Evolutionary conservation across 2,329 filamentous ascomycete genomes (phyloP), one percentile per base, ranked within the genome.

Genomic region (Ascochyta pisi): DNA sequence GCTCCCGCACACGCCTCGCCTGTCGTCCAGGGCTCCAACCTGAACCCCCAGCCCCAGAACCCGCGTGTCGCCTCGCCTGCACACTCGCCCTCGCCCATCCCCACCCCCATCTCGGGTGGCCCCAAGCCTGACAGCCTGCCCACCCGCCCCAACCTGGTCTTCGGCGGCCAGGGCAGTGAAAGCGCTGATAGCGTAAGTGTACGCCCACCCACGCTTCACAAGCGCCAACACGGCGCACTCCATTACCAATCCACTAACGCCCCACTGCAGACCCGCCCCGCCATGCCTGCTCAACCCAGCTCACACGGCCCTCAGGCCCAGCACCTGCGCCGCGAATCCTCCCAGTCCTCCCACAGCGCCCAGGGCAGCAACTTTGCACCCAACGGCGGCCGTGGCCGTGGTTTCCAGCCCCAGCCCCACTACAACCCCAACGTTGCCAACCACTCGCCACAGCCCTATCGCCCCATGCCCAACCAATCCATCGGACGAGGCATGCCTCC

Each of bases 81-180:
- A 44, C 89, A 90, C 65, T 97, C 94, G 41, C 95, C 95, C 4
- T 94, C 91, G 38, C 95, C 95, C 4, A 98, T 98, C 67, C 94
- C 95, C 29, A 91, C 94, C 76, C 91, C 92, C 50, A 88, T 89
- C 31, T 95, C 92, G 70, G 92, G 92, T 66, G 91, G 88, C 51
- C 82, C 92, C 69, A 93, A 93, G 66, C 92, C 92, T 40, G 89
- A 91, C 31, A 85, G 85, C 62, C 84, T 92, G 62, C 83, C 88
- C 65, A 87, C 87, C 63, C 86, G 89, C 65, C 85, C 85, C 70
- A 87, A 89, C 76, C 85, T 91, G 48, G 85, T 81, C 66, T 97
- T 82, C 66, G 96, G 96, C 81, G 93, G 93, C 63, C 93, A 90
- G 78, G 86, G 84, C 67, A 88, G 87, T 69, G 90, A 96, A 73